Evolutionary conservation across 129 eudicot species (phyloP).

Genomic region (Lactuca sativa): DNA sequence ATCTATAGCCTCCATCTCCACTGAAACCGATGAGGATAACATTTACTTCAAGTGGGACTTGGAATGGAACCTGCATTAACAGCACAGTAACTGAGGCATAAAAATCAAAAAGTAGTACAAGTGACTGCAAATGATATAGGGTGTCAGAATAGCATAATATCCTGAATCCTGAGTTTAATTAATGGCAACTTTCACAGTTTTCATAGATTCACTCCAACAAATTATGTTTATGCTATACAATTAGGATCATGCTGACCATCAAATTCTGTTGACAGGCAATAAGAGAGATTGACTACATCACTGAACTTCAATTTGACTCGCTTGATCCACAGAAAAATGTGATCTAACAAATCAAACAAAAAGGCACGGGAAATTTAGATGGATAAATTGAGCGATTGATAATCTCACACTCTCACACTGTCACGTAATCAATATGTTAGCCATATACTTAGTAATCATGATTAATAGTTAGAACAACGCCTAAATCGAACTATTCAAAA

Average conservation of each 20-base stretch:
- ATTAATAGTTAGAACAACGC: neutral
- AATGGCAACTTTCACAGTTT: neutral
- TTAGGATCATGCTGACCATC: slow-evolving; percentile 1
- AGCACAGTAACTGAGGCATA: neutral
- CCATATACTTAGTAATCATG: neutral
- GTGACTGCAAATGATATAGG: neutral
- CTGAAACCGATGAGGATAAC: slow-evolving; percentile 85
- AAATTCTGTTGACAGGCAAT: slow-evolving; percentile 6
- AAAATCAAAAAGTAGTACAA: neutral
- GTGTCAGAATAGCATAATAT: neutral
- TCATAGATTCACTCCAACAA: neutral
- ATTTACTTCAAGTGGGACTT: slow-evolving; percentile 99
- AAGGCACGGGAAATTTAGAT: neutral
- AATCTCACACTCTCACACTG: neutral
- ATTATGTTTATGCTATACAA: neutral
- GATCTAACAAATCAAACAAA: slow-evolving; percentile 1
- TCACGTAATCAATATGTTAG: neutral
- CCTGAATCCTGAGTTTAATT: neutral
- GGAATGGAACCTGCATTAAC: slow-evolving; percentile 86
- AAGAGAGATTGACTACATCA: neutral
- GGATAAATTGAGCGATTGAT: neutral
- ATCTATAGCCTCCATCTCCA: slow-evolving; percentile 97
- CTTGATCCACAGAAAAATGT: neutral
- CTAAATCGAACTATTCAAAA: neutral
- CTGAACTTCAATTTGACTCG: neutral